Conservation (phyloP, 345 rosid species). For the Salix caprea region DNA sequence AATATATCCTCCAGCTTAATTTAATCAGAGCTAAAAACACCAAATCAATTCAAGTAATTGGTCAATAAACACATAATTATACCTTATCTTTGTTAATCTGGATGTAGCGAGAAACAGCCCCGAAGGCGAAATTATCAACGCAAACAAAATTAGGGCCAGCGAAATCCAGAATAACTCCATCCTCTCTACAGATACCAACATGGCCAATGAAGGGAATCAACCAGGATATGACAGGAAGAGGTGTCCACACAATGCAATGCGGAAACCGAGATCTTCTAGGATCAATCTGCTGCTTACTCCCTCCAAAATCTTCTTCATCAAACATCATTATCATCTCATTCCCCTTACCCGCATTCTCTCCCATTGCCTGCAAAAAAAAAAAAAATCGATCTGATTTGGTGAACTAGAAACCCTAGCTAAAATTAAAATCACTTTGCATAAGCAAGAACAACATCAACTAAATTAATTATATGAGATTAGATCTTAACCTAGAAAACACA, state of each 20-base stretch:
- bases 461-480: no score
- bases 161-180: slow-evolving; percentile 84
- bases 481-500: no score
- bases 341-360: slow-evolving; percentile 42
- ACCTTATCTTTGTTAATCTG: slow-evolving; percentile 76
- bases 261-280: slow-evolving; percentile 71
- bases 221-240: slow-evolving; percentile 90
- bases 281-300: slow-evolving; percentile 46
- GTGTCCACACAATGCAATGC: slow-evolving; percentile 87
- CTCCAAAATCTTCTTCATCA: slow-evolving; percentile 34
- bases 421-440: no score
- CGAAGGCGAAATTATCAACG: slow-evolving; percentile 81
- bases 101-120: slow-evolving; percentile 67
- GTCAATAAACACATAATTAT: background rate
- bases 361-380: slow-evolving; percentile 30
- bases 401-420: no score
- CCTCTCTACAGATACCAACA: slow-evolving; percentile 82
- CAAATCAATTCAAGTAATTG: no score
- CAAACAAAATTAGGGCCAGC: slow-evolving; percentile 94
- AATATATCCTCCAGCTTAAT: background rate
- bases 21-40: background rate
- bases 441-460: no score
- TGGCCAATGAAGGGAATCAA: slow-evolving; percentile 86
- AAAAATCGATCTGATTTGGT: background rate
- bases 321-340: slow-evolving; percentile 32